These are phyloP conservation scores for Boletus subcaerulescens DNA, from an alignment of 768 basidiomycete genomes.

Conservation along the genomic window DNA sequence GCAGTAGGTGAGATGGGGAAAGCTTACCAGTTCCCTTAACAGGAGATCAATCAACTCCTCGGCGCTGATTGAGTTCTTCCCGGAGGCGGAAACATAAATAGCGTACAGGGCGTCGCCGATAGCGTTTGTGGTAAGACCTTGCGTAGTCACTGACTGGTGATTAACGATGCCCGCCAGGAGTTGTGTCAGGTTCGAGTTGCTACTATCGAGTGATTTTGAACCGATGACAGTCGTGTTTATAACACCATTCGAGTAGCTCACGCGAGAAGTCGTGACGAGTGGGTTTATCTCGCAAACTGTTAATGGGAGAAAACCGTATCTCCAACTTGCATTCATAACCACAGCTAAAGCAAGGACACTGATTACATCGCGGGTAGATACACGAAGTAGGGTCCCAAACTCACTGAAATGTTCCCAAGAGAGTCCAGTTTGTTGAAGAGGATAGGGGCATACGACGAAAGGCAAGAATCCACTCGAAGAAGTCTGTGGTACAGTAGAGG, in stretches of 20 bases:
- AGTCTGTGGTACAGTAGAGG: neutral
- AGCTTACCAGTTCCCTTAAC: conserved; percentile 3
- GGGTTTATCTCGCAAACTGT: conserved; percentile 9
- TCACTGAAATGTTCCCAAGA: conserved; percentile 1
- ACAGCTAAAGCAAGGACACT: neutral
- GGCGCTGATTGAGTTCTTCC: neutral
- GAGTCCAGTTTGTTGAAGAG: neutral
- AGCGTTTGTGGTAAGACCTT: conserved; percentile 11
- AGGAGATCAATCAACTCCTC: neutral
- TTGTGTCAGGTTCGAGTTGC: conserved; percentile 4
- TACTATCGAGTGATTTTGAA: neutral
- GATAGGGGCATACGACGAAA: conserved; percentile 2
- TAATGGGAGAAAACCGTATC: conserved; percentile 13
- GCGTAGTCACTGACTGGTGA: conserved; percentile 8
- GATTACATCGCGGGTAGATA: too few species aligned
- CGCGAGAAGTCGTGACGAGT: conserved; percentile 8
- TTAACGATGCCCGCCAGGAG: conserved; percentile 11
- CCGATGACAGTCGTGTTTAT: conserved; percentile 1
- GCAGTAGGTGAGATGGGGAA: neutral
- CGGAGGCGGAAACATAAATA: neutral
- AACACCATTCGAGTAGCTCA: conserved; percentile 6
- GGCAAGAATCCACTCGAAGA: conserved; percentile 1
- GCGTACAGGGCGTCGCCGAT: conserved; percentile 21
- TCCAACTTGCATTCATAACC: conserved; percentile 4
- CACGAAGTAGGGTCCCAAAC: neutral